phyloP scores from a whole-genome alignment of 148 eudicot species.

The Dysphania ambrosioides region DNA sequence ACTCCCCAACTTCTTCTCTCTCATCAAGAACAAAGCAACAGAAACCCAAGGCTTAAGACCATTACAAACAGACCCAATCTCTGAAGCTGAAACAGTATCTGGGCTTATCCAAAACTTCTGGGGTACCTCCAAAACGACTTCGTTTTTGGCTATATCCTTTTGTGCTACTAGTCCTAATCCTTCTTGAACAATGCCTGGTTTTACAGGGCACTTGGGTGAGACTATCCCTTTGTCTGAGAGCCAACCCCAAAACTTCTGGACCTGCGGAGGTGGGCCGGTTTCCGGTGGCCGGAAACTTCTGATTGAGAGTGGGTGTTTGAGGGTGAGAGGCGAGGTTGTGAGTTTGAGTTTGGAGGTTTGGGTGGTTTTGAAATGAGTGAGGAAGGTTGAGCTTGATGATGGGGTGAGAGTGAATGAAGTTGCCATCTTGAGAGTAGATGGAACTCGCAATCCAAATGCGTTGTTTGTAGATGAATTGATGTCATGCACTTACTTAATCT shows the following conservation, averaged over 20 bases:
- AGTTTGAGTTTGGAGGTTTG: constrained; percentile 7
- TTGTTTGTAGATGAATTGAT: not conserved
- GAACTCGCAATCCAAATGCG: not conserved
- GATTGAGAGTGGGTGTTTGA: constrained; percentile 21
- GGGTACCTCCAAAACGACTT: constrained; percentile 92
- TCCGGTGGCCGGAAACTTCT: constrained; percentile 39
- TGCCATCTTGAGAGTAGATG: constrained; percentile 25
- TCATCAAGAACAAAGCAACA: constrained; percentile 78
- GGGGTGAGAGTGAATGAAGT: constrained; percentile 21
- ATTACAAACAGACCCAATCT: constrained; percentile 64
- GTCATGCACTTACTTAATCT: not conserved
- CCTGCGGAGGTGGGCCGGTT: constrained; percentile 36
- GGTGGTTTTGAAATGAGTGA: constrained; percentile 13
- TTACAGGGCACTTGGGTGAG: constrained; percentile 56
- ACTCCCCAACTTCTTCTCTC: constrained; percentile 50
- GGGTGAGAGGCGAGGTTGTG: constrained; percentile 12
- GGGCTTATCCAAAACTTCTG: constrained; percentile 79
- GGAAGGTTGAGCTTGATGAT: constrained; percentile 24
- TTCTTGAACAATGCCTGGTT: constrained; percentile 62
- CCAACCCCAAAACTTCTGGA: constrained; percentile 88
- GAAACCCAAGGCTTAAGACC: constrained; percentile 90
- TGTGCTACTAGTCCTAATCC: constrained; percentile 81
- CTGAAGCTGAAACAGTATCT: constrained; percentile 63
- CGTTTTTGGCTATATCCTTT: constrained; percentile 61
- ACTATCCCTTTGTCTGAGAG: constrained; percentile 57